Base-by-base conservation (phyloP, 176 grass and related monocot genomes). In the Cenchrus purpureus region DNA sequence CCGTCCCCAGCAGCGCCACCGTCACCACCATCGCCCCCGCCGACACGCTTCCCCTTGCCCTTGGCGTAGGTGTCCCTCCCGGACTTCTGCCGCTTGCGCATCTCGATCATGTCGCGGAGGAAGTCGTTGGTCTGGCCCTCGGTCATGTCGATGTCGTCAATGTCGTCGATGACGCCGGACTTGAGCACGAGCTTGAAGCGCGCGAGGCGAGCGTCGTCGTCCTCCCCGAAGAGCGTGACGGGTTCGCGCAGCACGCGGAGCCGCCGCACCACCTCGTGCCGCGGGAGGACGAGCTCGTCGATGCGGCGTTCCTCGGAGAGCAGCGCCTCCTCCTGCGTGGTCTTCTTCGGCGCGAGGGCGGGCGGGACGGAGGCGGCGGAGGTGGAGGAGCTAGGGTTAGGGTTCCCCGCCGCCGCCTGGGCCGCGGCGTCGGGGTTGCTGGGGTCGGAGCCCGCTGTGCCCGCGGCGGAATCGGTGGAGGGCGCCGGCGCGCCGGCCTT, bases 41-140 rank as follows among this genome's bases (percentile, higher is more conserved):
- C 90, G 19, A 45, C 82, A 79, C 83, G 82, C 71, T 88, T 90
- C 16, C 86, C 78, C 58, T 84, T 90, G 13, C 65, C 80, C 74
- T 89, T 94, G 79, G 91, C 77, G 32, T 94, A 88, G 31, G 85
- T 88, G 49, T 90, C 67, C 56, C 89, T 72, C 6, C 93, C 93
- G 0, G 87, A 42, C 74, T 89, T 95, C 71, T 98, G 93, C 60
- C 93, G 85, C 85, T 91, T 90, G 70, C 91, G 86, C 58, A 95
- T 90, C 91, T 95, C 93, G 29, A 86, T 79, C 80, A 98, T 98
- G 80, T 98, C 96, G 7, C 93, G 85, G 77, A 95, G 91, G 83
- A 98, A 95, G 58, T 98, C 96, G 22, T 98, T 98, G 29, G 93
- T 90, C 87, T 98, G 96, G 8, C 93, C 96, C 52, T 98, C 96